Conservation (phyloP, 73 alveolate species). For the Tetrahymena elliotti region DNA sequence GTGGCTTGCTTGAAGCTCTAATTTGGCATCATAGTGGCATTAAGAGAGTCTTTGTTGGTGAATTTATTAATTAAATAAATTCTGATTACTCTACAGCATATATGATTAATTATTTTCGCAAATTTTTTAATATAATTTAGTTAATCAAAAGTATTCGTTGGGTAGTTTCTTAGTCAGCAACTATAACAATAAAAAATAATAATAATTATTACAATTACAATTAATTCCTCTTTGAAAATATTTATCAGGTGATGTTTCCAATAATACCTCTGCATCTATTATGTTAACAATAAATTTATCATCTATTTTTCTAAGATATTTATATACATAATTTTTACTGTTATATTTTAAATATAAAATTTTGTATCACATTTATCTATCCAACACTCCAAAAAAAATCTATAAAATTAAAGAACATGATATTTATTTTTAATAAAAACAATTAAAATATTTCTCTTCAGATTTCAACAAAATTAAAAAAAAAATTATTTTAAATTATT, state of each 20-base stretch:
- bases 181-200: neutral
- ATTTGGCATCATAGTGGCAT: neutral
- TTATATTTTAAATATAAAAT: no score
- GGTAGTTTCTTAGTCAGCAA: neutral
- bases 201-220: neutral
- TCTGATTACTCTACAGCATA: neutral
- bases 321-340: neutral
- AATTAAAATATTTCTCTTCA: no score
- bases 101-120: neutral
- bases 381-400: neutral
- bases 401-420: no score
- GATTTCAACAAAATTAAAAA: no score
- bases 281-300: neutral
- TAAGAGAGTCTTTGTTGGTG: neutral
- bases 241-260: no score
- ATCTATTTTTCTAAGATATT: neutral
- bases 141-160: neutral
- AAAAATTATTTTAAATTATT: no score
- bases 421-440: no score
- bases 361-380: no score
- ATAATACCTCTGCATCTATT: no score
- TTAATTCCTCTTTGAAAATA: no score
- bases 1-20: neutral
- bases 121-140: neutral
- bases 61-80: no score